Conservation (phyloP, 768 basidiomycete genomes). For the Hebeloma cylindrosporum region DNA sequence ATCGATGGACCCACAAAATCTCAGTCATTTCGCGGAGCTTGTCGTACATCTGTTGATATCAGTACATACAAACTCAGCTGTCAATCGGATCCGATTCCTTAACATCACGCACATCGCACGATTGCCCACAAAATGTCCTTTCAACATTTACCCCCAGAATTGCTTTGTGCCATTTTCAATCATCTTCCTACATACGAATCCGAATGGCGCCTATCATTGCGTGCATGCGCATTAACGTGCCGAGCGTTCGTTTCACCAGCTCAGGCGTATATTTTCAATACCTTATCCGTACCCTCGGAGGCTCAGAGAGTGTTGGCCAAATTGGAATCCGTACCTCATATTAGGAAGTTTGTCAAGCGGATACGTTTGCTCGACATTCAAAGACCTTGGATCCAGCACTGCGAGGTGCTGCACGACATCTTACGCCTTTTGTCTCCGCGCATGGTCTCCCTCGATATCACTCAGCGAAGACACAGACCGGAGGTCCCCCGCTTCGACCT, state of each 20-base stretch:
- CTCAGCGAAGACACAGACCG: constrained; percentile 1
- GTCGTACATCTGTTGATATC: no score
- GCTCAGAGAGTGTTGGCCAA: not conserved
- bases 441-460: constrained; percentile 12
- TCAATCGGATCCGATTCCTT: no score
- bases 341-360: constrained; percentile 10
- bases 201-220: not conserved
- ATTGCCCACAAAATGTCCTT: no score
- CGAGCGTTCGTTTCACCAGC: not conserved
- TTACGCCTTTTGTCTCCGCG: constrained; percentile 10
- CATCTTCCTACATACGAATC: not conserved
- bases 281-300: not conserved
- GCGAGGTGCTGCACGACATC: constrained; percentile 3
- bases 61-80: no score
- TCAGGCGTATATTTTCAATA: not conserved
- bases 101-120: no score
- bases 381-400: constrained; percentile 15
- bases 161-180: not conserved
- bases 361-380: constrained; percentile 9
- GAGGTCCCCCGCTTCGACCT: constrained; percentile 7
- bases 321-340: constrained; percentile 7
- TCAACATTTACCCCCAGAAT: constrained; percentile 1
- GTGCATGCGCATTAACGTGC: constrained; percentile 1
- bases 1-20: no score
- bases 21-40: no score